These are phyloP conservation scores for Volutella citrinella DNA, from an alignment of 2,329 filamentous ascomycete genomes.

Conservation along the genomic window DNA sequence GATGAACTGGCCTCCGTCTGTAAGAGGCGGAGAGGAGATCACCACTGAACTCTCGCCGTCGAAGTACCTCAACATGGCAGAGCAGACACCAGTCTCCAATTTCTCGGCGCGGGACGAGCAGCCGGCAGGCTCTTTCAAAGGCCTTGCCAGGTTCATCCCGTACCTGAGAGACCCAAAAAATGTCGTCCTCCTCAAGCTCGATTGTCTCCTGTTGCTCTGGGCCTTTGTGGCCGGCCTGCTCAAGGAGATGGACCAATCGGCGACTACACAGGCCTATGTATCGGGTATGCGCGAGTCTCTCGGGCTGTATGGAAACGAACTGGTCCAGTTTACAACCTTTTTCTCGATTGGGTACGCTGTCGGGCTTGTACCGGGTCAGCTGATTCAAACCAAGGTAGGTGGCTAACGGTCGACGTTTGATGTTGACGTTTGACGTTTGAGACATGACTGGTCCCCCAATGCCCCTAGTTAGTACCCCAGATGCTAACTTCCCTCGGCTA, in stretches of 20 bases:
- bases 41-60: too few species aligned
- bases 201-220: conserved; percentile 33
- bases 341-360: conserved; percentile 62
- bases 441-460: not conserved
- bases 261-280: conserved; percentile 34
- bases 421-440: rapidly evolving
- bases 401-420: too few species aligned
- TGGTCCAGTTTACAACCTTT: conserved; percentile 50
- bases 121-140: conserved; percentile 15
- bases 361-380: conserved; percentile 36
- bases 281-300: conserved; percentile 32
- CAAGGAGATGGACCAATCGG: conserved; percentile 37
- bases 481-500: conserved; percentile 1
- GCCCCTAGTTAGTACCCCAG: too few species aligned
- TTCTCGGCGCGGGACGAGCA: conserved; percentile 1
- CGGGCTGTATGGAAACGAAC: conserved; percentile 48
- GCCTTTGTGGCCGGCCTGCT: conserved; percentile 34
- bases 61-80: conserved; percentile 1
- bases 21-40: conserved; percentile 6
- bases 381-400: conserved; percentile 34
- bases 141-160: conserved; percentile 14
- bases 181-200: conserved; percentile 33
- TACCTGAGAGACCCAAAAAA: conserved; percentile 30
- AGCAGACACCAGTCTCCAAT: conserved; percentile 2
- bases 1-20: conserved; percentile 2